A percentile compares a stretch with the other conserved stretches of the same genome.
phyloP scores from a whole-genome alignment of 163 green algal genomes.

The Coccomyxa subellipsoidea region DNA sequence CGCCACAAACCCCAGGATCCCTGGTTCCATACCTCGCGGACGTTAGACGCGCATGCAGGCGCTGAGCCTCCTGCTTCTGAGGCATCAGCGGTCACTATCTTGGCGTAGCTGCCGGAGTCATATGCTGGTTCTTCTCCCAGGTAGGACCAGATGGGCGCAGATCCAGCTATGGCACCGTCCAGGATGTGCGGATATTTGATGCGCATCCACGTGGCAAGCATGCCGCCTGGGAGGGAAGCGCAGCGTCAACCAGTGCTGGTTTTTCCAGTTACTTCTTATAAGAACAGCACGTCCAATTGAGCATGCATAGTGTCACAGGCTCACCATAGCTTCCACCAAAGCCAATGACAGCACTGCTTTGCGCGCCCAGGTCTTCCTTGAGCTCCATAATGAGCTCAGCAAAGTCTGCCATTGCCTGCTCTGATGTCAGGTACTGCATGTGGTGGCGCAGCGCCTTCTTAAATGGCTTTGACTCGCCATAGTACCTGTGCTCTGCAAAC shows the following conservation, averaged over 20 bases:
- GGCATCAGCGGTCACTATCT: conserved; percentile 78
- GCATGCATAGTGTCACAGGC: no score
- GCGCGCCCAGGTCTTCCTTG: conserved; percentile 47
- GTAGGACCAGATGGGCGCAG: conserved; percentile 85
- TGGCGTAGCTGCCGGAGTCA: conserved; percentile 63
- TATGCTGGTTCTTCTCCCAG: conserved; percentile 66
- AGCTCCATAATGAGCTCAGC: conserved; percentile 74
- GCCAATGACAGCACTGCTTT: conserved; percentile 67
- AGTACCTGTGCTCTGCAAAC: conserved; percentile 87
- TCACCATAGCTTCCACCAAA: conserved; percentile 83
- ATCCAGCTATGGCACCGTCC: conserved; percentile 72
- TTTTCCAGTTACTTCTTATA: no score
- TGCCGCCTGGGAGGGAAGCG: conserved; percentile 52
- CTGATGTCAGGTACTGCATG: conserved; percentile 76
- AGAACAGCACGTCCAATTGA: no score
- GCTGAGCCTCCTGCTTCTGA: conserved; percentile 41
- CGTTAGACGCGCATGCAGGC: conserved; percentile 49
- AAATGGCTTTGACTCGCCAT: conserved; percentile 74
- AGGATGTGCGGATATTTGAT: conserved; percentile 80
- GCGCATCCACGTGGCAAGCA: conserved; percentile 80
- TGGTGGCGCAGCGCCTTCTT: conserved; percentile 52
- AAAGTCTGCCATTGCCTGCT: conserved; percentile 84
- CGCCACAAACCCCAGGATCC: no score
- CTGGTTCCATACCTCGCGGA: conserved; percentile 22
- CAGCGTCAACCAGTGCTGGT: no score